A percentile compares a stretch with the other conserved stretches of the same genome.
Conservation (phyloP, 306 rosid species). For the Rubus idaeus region DNA sequence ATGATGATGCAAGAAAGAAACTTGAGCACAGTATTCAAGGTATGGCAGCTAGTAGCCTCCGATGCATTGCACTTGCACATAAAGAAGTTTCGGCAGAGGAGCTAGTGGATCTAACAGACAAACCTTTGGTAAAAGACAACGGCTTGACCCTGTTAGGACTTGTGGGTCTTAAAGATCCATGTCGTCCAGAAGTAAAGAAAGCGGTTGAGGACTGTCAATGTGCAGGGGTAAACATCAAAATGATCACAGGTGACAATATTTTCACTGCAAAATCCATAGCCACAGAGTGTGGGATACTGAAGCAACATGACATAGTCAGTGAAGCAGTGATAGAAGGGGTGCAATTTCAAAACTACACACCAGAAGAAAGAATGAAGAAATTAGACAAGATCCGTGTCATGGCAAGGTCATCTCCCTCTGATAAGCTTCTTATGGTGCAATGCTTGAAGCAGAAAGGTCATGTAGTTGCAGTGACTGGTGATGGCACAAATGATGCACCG, state of each 20-base stretch:
- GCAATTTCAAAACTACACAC: slow-evolving; percentile 34
- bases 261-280: slow-evolving; percentile 42
- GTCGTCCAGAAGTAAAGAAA: slow-evolving; percentile 27
- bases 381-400: slow-evolving; percentile 38
- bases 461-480: slow-evolving; percentile 40
- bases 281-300: slow-evolving; percentile 40
- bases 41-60: slow-evolving; percentile 40
- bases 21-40: slow-evolving; percentile 35
- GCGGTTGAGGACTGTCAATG: slow-evolving; percentile 34
- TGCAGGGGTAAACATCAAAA: slow-evolving; percentile 37
- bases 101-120: background rate
- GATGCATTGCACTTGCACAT: slow-evolving; percentile 45
- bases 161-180: slow-evolving; percentile 41
- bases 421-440: slow-evolving; percentile 38
- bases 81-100: slow-evolving; percentile 8
- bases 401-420: slow-evolving; percentile 40
- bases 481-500: slow-evolving; percentile 36
- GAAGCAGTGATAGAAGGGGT: slow-evolving; percentile 41
- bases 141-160: slow-evolving; percentile 33
- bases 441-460: slow-evolving; percentile 42
- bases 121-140: slow-evolving; percentile 12
- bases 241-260: slow-evolving; percentile 44
- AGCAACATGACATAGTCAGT: background rate
- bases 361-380: slow-evolving; percentile 29
- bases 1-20: background rate